Conservation (phyloP, 2,329 filamentous ascomycete genomes). For the Ceratocystis colombiana region DNA sequence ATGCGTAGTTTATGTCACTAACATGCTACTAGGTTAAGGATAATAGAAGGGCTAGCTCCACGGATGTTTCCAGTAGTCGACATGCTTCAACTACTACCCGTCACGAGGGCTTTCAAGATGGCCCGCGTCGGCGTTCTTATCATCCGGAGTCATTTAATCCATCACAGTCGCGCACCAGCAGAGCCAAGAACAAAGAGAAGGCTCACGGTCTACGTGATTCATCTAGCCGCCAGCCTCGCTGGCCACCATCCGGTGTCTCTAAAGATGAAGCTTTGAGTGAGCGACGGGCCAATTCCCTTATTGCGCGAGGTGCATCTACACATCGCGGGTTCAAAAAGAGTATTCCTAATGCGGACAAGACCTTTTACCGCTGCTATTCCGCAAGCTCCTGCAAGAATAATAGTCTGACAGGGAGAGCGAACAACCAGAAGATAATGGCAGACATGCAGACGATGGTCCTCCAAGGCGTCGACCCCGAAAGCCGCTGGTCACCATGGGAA, state of each 20-base stretch:
- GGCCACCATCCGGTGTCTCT: constrained; percentile 47
- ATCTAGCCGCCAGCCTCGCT: constrained; percentile 30
- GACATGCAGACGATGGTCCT: constrained; percentile 49
- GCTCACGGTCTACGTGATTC: constrained; percentile 19
- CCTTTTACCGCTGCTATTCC: constrained; percentile 48
- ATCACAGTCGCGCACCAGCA: constrained; percentile 24
- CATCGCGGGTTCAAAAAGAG: constrained; percentile 46
- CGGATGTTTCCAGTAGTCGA: constrained; percentile 18
- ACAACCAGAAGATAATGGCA: constrained; percentile 38
- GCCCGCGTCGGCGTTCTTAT: constrained; percentile 22
- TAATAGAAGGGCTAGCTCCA: constrained; percentile 23
- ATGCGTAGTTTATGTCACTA: constrained; percentile 7
- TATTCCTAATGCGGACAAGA: constrained; percentile 46
- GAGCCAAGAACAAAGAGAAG: constrained; percentile 23
- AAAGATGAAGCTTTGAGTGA: constrained; percentile 43
- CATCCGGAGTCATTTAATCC: constrained; percentile 24
- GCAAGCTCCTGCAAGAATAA: constrained; percentile 25
- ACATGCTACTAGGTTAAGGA: constrained; percentile 21
- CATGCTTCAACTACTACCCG: constrained; percentile 20
- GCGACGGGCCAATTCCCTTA: constrained; percentile 46
- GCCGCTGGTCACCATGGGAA: constrained; percentile 50
- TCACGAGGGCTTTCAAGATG: constrained; percentile 17
- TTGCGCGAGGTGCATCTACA: constrained; percentile 47
- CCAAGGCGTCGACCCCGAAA: constrained; percentile 31
- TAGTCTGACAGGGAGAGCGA: constrained; percentile 21